Percentiles rank a stretch among this genome's conserved stretches.
Evolutionary conservation across 1,139 yeast species (phyloP).

Genomic region (Taphrina flavorubra): DNA sequence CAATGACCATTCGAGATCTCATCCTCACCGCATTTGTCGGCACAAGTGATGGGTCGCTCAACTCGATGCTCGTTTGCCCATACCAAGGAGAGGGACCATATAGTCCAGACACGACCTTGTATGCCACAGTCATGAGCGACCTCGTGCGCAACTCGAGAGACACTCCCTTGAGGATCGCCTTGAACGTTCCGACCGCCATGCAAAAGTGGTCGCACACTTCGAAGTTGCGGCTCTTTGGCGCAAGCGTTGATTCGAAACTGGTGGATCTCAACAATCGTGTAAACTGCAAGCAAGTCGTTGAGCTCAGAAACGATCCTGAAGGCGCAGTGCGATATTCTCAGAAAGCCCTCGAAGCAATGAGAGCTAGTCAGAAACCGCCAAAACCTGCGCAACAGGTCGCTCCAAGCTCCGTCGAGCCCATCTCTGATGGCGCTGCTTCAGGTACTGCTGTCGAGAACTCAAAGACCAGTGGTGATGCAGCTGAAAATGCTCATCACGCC

Average conservation of each 20-base stretch:
- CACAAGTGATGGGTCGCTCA: slow-evolving; percentile 27
- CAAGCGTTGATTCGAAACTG: slow-evolving; percentile 24
- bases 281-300: slow-evolving; percentile 24
- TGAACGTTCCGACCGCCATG: slow-evolving; percentile 28
- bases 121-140: slow-evolving; percentile 32
- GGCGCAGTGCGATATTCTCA: slow-evolving; percentile 25
- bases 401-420: background rate
- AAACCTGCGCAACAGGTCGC: slow-evolving; percentile 9
- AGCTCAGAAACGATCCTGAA: slow-evolving; percentile 33
- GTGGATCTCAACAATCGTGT: slow-evolving; percentile 29
- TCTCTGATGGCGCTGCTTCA: background rate
- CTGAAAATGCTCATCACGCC: background rate
- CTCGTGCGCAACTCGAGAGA: slow-evolving; percentile 30
- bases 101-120: slow-evolving; percentile 26
- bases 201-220: slow-evolving; percentile 24
- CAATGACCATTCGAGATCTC: slow-evolving; percentile 32
- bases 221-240: slow-evolving; percentile 10
- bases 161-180: slow-evolving; percentile 30
- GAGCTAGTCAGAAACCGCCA: background rate
- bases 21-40: slow-evolving; percentile 36
- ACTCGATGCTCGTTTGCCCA: slow-evolving; percentile 27
- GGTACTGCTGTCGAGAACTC: slow-evolving; percentile 9
- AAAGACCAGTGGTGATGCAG: background rate
- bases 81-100: slow-evolving; percentile 28
- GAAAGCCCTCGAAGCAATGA: slow-evolving; percentile 13